Conservation (phyloP, 495 filamentous ascomycete species). For the Collariella sp. region DNA sequence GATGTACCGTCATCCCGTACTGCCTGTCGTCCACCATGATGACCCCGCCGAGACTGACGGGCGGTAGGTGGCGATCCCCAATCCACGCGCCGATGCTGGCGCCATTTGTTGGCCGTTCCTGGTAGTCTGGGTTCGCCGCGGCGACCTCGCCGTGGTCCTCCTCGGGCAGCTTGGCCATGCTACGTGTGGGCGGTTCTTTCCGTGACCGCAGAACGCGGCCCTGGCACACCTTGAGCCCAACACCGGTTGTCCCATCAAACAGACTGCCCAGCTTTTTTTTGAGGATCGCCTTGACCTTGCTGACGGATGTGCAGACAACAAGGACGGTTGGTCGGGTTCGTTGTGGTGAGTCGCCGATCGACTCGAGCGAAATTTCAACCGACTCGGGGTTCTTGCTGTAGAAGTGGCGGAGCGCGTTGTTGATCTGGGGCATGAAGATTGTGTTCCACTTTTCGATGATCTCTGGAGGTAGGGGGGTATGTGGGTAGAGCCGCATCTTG, state of each 20-base stretch:
- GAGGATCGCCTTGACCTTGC: conserved; percentile 59
- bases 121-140: conserved; percentile 55
- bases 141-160: conserved; percentile 27
- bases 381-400: conserved; percentile 62
- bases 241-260: conserved; percentile 50
- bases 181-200: conserved; percentile 35
- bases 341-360: conserved; percentile 58
- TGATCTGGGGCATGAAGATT: conserved; percentile 60
- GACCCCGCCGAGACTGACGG: conserved; percentile 82
- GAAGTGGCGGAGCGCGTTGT: conserved; percentile 48
- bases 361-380: conserved; percentile 64
- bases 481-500: conserved; percentile 40
- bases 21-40: conserved; percentile 73
- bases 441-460: conserved; percentile 63
- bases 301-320: conserved; percentile 65
- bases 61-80: conserved; percentile 72
- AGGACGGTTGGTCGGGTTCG: conserved; percentile 63
- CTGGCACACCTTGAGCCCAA: conserved; percentile 53
- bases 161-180: conserved; percentile 28
- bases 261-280: conserved; percentile 55
- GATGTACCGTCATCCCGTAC: conserved; percentile 91
- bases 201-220: conserved; percentile 61
- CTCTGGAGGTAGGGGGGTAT: conserved; percentile 48
- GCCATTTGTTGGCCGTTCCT: conserved; percentile 69
- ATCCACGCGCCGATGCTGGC: conserved; percentile 89